phyloP scores from a whole-genome alignment of 1,284 basidiomycete genomes.

The Austropuccinia psidii region DNA sequence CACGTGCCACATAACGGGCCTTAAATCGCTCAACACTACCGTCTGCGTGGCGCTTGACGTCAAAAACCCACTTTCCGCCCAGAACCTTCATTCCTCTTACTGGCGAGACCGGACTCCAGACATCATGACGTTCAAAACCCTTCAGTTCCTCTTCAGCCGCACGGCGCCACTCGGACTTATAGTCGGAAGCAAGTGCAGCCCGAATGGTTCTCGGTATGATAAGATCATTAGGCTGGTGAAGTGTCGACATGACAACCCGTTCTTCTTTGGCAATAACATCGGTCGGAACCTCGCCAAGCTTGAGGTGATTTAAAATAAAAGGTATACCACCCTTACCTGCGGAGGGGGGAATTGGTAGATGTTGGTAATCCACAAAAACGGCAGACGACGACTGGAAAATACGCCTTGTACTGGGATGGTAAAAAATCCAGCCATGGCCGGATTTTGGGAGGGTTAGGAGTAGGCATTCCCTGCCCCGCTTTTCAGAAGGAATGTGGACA shows the following conservation, averaged over 20 bases:
- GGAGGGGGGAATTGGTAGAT: background rate
- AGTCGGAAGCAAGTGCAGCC: background rate
- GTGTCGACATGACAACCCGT: background rate
- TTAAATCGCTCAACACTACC: too few species aligned
- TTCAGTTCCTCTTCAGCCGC: background rate
- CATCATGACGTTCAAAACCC: background rate
- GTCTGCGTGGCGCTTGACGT: slow-evolving; percentile 14
- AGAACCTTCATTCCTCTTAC: background rate
- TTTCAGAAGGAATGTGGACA: background rate
- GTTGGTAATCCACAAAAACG: background rate
- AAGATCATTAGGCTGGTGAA: background rate
- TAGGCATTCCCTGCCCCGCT: background rate
- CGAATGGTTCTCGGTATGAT: background rate
- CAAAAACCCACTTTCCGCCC: slow-evolving; percentile 27
- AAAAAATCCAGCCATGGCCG: background rate
- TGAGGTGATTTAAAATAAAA: background rate
- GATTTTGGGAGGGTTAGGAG: background rate
- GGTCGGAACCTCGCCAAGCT: background rate
- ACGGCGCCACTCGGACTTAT: background rate
- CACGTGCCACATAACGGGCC: slow-evolving; percentile 37
- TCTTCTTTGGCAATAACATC: background rate
- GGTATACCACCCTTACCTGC: background rate
- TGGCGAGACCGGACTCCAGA: background rate
- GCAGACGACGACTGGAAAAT: background rate
- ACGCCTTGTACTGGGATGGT: background rate